A percentile compares a stretch with the other conserved stretches of the same genome.
phyloP scores from a whole-genome alignment of 805 yeast genomes.

The Metschnikowia gelsemii region DNA sequence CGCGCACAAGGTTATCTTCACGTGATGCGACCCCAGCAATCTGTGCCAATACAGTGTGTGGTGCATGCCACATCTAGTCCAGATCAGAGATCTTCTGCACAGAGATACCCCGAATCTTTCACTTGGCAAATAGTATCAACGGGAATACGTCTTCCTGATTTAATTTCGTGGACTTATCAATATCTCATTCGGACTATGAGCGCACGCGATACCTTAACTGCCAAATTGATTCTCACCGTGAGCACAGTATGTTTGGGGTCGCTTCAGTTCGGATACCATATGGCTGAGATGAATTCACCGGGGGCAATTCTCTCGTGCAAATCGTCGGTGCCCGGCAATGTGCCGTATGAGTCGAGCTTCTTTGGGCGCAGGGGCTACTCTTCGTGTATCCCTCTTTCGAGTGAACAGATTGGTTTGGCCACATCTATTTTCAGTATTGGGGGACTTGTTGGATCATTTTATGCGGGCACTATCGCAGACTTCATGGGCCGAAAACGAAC shows the following conservation, averaged over 20 bases:
- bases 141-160: neutral
- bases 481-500: slow-evolving; percentile 60
- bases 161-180: neutral
- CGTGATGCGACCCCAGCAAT: slow-evolving; percentile 1
- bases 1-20: neutral
- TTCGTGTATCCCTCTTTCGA: slow-evolving; percentile 58
- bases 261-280: slow-evolving; percentile 89
- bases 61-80: neutral
- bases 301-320: slow-evolving; percentile 65
- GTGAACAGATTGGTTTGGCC: slow-evolving; percentile 63
- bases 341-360: slow-evolving; percentile 37
- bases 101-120: neutral
- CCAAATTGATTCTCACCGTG: slow-evolving; percentile 43
- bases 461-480: slow-evolving; percentile 67
- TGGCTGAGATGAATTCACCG: slow-evolving; percentile 94
- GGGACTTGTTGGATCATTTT: slow-evolving; percentile 71
- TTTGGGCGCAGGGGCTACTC: slow-evolving; percentile 39
- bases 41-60: neutral
- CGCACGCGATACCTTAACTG: slow-evolving; percentile 20
- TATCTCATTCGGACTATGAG: neutral
- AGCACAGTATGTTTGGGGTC: slow-evolving; percentile 71
- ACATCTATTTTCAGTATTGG: slow-evolving; percentile 83
- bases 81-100: too few relatives aligned
- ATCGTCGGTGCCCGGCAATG: slow-evolving; percentile 28
- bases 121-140: neutral